Conservation (phyloP, 2,329 filamentous ascomycete genomes). For the Exophiala bonariae region DNA sequence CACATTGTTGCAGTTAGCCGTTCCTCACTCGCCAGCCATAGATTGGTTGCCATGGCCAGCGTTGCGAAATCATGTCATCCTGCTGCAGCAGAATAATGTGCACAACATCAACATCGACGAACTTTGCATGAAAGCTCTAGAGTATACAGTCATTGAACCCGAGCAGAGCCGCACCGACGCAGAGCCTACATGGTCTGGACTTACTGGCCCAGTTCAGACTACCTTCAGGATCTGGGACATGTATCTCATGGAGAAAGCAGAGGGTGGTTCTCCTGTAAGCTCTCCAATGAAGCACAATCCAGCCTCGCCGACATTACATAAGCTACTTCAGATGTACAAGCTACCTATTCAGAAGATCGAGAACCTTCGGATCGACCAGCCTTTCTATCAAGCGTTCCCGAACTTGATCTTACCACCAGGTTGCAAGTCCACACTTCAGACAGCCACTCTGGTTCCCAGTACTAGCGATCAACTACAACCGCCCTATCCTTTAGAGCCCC, state of each 20-base stretch:
- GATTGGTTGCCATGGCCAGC: conserved; percentile 21
- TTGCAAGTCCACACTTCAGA: neutral
- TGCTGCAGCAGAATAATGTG: conserved; percentile 1
- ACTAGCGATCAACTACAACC: too few species aligned
- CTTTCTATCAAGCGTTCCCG: conserved; percentile 74
- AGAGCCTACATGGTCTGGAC: neutral
- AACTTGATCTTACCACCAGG: conserved; percentile 22
- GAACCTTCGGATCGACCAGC: conserved; percentile 51
- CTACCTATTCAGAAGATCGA: conserved; percentile 10
- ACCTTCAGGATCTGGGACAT: conserved; percentile 18
- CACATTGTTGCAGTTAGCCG: conserved; percentile 4
- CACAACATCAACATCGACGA: conserved; percentile 9
- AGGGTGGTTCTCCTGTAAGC: neutral
- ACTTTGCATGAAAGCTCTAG: conserved; percentile 6
- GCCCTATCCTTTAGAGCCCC: too few species aligned
- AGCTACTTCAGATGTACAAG: conserved; percentile 9
- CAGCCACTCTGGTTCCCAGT: neutral
- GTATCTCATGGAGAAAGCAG: conserved; percentile 8
- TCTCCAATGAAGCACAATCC: conserved; percentile 4
- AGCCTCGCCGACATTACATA: conserved; percentile 1
- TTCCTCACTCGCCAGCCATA: conserved; percentile 14
- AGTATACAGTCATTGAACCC: conserved; percentile 9
- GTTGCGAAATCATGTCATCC: conserved; percentile 10
- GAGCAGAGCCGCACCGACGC: neutral
- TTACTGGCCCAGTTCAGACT: neutral